A percentile compares a stretch with the other conserved stretches of the same genome.
Conservation (phyloP, 257 asterid genomes). For the Osmanthus fragrans region DNA sequence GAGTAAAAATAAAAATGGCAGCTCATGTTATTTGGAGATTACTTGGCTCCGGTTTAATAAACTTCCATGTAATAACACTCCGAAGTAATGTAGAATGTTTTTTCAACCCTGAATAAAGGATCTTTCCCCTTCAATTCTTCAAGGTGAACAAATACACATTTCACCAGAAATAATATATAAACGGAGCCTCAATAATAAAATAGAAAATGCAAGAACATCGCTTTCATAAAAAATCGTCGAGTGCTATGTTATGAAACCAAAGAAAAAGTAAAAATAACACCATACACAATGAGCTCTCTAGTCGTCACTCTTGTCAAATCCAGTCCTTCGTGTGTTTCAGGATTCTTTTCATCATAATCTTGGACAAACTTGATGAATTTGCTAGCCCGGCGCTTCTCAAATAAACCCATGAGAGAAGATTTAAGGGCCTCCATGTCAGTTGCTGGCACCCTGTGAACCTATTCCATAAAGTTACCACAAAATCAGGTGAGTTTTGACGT, state of each 20-base stretch:
- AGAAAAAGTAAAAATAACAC: constrained; percentile 17
- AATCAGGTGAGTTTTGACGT: background rate
- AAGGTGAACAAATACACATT: no score
- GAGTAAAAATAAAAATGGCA: no score
- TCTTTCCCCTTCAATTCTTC: no score
- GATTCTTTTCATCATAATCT: constrained; percentile 76
- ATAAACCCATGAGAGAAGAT: constrained; percentile 96
- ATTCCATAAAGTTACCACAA: constrained; percentile 17
- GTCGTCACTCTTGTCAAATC: constrained; percentile 79
- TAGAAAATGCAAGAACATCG: no score
- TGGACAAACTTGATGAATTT: constrained; percentile 91
- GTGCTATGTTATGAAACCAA: no score
- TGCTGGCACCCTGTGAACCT: constrained; percentile 95
- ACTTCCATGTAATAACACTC: background rate
- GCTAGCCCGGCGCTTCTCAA: constrained; percentile 95
- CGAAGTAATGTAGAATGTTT: background rate
- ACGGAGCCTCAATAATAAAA: no score
- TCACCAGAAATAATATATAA: no score
- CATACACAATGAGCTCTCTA: constrained; percentile 82
- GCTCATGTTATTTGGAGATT: no score
- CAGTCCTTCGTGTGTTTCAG: constrained; percentile 90
- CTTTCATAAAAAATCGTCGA: no score
- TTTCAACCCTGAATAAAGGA: no score
- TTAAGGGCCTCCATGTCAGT: constrained; percentile 95
- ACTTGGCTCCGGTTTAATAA: background rate